Conservation (phyloP, 2,329 filamentous ascomycete species). For the Aureobasidium musti region DNA sequence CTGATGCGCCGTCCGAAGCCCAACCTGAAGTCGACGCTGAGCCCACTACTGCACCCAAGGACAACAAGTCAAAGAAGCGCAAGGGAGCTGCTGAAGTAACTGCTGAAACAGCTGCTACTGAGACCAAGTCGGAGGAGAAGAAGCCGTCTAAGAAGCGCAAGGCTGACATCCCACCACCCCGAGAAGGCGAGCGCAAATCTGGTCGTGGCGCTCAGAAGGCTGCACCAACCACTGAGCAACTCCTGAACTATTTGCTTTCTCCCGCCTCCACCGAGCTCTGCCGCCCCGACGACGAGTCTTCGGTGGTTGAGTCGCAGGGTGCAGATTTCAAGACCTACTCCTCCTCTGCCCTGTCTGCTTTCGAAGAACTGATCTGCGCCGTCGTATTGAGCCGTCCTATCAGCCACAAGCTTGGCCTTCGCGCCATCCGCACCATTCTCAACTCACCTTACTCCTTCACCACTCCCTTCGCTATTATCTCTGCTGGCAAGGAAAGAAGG, state of each 20-base stretch:
- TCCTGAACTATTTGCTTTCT: constrained; percentile 42
- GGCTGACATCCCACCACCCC: constrained; percentile 29
- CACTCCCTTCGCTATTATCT: constrained; percentile 40
- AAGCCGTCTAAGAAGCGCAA: constrained; percentile 36
- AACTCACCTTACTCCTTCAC: constrained; percentile 48
- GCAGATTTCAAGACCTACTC: constrained; percentile 40
- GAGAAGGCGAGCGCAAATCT: constrained; percentile 38
- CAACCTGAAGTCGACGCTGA: background rate
- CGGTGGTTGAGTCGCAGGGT: constrained; percentile 37
- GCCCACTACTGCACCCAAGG: background rate
- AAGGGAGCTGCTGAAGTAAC: constrained; percentile 16
- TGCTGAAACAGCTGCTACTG: background rate
- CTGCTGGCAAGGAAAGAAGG: constrained; percentile 44
- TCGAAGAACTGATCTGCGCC: constrained; percentile 51
- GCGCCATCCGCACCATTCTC: constrained; percentile 49
- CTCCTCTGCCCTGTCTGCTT: constrained; percentile 42
- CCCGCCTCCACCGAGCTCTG: constrained; percentile 38
- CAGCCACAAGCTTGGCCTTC: constrained; percentile 48
- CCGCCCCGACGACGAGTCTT: constrained; percentile 41
- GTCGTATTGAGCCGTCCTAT: constrained; percentile 50
- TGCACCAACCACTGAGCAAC: constrained; percentile 36
- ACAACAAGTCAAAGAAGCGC: constrained; percentile 19
- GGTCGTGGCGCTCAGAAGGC: constrained; percentile 36
- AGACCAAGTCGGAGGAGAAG: constrained; percentile 13
- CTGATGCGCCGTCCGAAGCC: background rate